These are phyloP conservation scores for Blastomyces percursus DNA, from an alignment of 2,329 filamentous ascomycete species.

Conservation along the genomic window DNA sequence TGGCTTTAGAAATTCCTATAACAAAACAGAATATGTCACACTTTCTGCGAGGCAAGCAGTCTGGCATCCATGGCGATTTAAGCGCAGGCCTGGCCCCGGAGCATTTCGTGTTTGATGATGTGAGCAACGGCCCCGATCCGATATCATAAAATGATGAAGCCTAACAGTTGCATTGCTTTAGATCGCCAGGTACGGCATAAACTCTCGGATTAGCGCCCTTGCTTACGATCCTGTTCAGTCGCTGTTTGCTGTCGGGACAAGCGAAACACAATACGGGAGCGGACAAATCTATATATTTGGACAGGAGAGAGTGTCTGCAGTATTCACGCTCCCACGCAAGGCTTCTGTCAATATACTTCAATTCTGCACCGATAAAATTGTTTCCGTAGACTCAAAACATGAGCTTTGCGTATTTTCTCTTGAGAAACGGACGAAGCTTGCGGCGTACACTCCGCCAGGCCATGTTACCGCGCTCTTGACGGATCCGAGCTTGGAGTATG, in stretches of 20 bases:
- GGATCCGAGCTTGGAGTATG: constrained; percentile 89
- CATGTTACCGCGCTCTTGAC: constrained; percentile 62
- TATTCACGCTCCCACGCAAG: constrained; percentile 58
- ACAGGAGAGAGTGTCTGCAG: constrained; percentile 65
- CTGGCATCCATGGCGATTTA: constrained; percentile 83
- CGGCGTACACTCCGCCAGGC: constrained; percentile 65
- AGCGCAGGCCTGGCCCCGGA: constrained; percentile 69
- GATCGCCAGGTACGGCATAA: constrained; percentile 69
- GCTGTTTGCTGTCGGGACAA: constrained; percentile 81
- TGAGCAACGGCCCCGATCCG: constrained; percentile 22
- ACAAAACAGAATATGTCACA: constrained; percentile 55
- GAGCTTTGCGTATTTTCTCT: constrained; percentile 78
- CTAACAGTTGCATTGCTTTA: constrained; percentile 16
- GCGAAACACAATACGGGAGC: constrained; percentile 70
- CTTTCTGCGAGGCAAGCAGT: constrained; percentile 84
- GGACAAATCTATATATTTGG: constrained; percentile 88
- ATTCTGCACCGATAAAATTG: constrained; percentile 74
- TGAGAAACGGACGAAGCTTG: constrained; percentile 54
- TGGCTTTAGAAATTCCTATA: neutral
- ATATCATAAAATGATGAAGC: neutral
- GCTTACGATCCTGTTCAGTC: constrained; percentile 93
- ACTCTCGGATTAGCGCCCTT: constrained; percentile 62
- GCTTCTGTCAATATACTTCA: constrained; percentile 67
- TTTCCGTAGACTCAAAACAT: constrained; percentile 76
- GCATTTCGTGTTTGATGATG: constrained; percentile 73